These are phyloP conservation scores for Debaryomyces fabryi DNA, from an alignment of 1,139 yeast species.

Conservation along the genomic window DNA sequence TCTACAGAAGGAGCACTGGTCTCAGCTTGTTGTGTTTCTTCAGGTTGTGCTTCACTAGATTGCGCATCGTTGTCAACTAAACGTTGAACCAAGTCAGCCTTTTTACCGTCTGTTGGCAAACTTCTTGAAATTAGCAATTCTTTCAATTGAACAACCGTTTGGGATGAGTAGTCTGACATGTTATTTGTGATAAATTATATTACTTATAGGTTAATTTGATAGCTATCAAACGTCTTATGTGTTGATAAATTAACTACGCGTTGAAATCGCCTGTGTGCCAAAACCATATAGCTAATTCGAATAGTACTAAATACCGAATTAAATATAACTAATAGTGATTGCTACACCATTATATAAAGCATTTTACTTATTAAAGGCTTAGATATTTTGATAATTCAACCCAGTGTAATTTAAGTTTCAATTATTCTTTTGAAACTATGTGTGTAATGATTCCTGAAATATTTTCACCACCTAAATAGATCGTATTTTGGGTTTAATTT, in stretches of 20 bases:
- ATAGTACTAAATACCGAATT: neutral
- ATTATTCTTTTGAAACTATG: neutral
- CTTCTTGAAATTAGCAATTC: conserved; percentile 71
- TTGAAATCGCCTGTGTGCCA: conserved; percentile 5
- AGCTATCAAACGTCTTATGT: neutral
- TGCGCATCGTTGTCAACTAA: conserved; percentile 43
- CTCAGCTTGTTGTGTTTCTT: conserved; percentile 15
- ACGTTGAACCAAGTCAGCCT: conserved; percentile 78
- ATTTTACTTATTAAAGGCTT: neutral
- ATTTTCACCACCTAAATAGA: neutral
- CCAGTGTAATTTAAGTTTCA: neutral
- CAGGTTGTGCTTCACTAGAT: conserved; percentile 12
- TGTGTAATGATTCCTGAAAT: neutral
- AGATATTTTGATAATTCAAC: neutral
- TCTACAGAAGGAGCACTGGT: conserved; percentile 10
- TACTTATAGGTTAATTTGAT: neutral
- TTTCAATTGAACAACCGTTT: conserved; percentile 84
- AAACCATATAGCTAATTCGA: neutral
- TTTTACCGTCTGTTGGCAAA: conserved; percentile 76
- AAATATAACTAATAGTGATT: neutral
- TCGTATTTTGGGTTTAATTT: too few species aligned
- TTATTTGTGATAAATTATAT: conserved; percentile 5
- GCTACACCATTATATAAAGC: neutral
- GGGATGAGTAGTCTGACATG: conserved; percentile 63
- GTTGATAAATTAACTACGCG: conserved; percentile 10